phyloP scores from a whole-genome alignment of 2,329 filamentous ascomycete species.

The Aureobasidium sp. region DNA sequence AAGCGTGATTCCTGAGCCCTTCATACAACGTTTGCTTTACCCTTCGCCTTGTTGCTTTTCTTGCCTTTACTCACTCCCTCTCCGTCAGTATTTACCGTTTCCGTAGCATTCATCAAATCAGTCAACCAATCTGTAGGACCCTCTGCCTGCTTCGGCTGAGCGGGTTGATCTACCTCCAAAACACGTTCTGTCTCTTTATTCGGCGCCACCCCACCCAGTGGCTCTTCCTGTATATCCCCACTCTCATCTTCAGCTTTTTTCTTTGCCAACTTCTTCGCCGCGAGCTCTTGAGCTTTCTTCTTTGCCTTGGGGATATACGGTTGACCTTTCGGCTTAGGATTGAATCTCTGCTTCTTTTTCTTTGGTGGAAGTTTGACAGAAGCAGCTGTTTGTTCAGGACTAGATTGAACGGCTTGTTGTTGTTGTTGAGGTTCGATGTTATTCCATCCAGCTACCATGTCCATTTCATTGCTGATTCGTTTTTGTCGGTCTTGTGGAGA shows the following conservation, averaged over 20 bases:
- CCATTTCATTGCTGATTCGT: slow-evolving; percentile 5
- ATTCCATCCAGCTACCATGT: slow-evolving; percentile 8
- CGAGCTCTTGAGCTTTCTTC: not conserved
- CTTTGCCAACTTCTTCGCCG: not conserved
- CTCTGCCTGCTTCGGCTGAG: not conserved
- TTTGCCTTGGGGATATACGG: slow-evolving; percentile 8
- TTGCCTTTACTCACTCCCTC: not conserved
- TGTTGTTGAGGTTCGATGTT: not conserved
- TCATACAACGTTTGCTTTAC: slow-evolving; percentile 10
- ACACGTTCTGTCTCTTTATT: not conserved
- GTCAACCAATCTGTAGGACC: slow-evolving; percentile 9
- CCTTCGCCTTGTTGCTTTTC: not conserved
- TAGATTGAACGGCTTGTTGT: slow-evolving; percentile 8
- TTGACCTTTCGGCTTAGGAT: slow-evolving; percentile 7
- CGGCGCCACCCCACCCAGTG: not conserved
- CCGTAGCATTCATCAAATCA: slow-evolving; percentile 10
- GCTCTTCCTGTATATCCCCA: not conserved
- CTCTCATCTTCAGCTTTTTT: not conserved
- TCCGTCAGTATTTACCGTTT: not conserved
- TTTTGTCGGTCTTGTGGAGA: not conserved
- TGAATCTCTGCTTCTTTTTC: slow-evolving; percentile 16
- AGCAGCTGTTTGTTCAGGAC: slow-evolving; percentile 5
- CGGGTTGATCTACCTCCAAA: not conserved
- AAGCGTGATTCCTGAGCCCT: too few relatives aligned
- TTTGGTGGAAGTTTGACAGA: not conserved